Percentiles rank a stretch among this genome's conserved stretches.
Conservation (phyloP, 257 asterid species). For the Scutellaria minor region DNA sequence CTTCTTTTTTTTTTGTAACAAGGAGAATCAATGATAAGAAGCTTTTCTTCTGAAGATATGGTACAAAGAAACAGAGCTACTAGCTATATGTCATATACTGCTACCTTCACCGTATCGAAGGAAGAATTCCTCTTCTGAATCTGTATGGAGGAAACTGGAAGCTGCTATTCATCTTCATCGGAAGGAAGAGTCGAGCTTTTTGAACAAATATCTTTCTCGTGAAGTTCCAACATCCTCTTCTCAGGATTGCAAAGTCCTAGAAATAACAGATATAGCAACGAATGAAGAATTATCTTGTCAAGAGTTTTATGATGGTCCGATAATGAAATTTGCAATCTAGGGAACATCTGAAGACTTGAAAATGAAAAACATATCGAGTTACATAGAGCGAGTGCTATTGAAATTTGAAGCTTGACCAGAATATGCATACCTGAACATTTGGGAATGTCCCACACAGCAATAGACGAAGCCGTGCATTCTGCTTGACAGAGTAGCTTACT, state of each 20-base stretch:
- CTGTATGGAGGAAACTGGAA: not conserved
- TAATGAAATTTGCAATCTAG: too few relatives aligned
- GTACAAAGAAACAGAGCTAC: constrained; percentile 29
- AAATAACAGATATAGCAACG: constrained; percentile 26
- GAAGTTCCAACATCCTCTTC: constrained; percentile 92
- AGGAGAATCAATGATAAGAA: constrained; percentile 20
- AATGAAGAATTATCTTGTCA: constrained; percentile 12
- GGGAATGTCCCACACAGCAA: constrained; percentile 99
- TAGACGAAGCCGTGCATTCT: constrained; percentile 71
- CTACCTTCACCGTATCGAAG: not conserved
- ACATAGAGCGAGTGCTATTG: not conserved
- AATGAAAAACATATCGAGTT: not conserved
- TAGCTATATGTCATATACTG: not conserved
- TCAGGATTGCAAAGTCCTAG: constrained; percentile 92
- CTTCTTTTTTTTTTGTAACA: not conserved
- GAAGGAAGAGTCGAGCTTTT: constrained; percentile 79
- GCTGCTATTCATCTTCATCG: constrained; percentile 56
- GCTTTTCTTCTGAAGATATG: constrained; percentile 31
- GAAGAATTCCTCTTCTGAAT: not conserved
- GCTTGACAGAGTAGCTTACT: constrained; percentile 67
- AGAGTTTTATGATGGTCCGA: not conserved
- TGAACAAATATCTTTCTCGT: constrained; percentile 66
- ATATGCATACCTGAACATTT: constrained; percentile 80
- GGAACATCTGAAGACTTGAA: too few relatives aligned
- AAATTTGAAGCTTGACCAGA: not conserved